phyloP scores from a whole-genome alignment of 441 rosid species.

The Euphorbia corollata region DNA sequence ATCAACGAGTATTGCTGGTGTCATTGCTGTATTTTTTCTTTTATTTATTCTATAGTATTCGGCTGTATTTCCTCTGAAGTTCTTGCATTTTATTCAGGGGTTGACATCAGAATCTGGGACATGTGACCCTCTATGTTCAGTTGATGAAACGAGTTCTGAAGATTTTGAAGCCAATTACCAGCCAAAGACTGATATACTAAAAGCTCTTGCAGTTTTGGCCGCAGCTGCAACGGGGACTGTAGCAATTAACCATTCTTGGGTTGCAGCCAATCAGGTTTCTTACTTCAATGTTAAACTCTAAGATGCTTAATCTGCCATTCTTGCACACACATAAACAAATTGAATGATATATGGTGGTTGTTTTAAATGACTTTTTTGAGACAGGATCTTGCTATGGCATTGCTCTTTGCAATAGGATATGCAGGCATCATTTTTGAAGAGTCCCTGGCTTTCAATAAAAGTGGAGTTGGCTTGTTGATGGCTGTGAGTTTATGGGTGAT shows the following conservation, averaged over 20 bases:
- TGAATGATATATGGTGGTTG: conserved; percentile 9
- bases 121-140: conserved; percentile 80
- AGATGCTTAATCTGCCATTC: conserved; percentile 6
- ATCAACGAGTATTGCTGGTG: not conserved
- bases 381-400: conserved; percentile 92
- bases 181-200: conserved; percentile 72
- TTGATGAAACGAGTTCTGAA: conserved; percentile 71
- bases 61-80: conserved; percentile 16
- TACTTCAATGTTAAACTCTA: conserved; percentile 4
- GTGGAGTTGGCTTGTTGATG: conserved; percentile 87
- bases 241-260: conserved; percentile 90
- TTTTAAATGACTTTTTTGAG: conserved; percentile 19
- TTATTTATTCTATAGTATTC: conserved; percentile 5
- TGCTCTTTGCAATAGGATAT: conserved; percentile 77
- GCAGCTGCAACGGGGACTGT: conserved; percentile 70
- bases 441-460: conserved; percentile 88
- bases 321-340: not conserved
- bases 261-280: conserved; percentile 82
- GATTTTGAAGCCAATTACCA: conserved; percentile 61
- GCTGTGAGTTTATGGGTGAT: conserved; percentile 92
- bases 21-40: not conserved
- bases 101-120: conserved; percentile 43
- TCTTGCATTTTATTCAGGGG: conserved; percentile 41
- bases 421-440: conserved; percentile 84
- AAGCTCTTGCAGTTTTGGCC: conserved; percentile 64